Conservation (phyloP, 108 stramenopile genomes). For the Phaeodactylum tricornutum region DNA sequence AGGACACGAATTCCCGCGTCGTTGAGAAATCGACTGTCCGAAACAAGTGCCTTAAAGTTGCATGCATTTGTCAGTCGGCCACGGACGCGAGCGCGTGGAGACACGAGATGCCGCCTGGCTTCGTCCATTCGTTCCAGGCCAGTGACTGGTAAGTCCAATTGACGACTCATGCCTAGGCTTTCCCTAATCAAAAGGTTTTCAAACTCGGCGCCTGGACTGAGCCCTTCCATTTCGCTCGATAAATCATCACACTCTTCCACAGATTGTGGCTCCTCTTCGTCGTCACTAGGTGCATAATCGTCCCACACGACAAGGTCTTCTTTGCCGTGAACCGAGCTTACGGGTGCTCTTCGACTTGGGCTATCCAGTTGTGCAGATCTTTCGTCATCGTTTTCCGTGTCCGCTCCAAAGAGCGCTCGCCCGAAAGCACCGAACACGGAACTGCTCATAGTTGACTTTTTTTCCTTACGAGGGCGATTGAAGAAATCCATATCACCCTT, state of each 20-base stretch:
- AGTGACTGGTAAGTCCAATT: constrained; percentile 53
- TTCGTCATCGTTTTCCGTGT: constrained; percentile 4
- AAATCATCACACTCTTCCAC: constrained; percentile 12
- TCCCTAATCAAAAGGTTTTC: constrained; percentile 62
- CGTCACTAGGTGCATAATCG: constrained; percentile 60
- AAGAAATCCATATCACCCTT: constrained; percentile 30
- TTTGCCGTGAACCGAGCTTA: constrained; percentile 54
- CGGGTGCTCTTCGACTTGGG: too few species aligned
- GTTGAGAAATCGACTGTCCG: constrained; percentile 67
- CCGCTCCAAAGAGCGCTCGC: constrained; percentile 30
- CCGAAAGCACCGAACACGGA: constrained; percentile 23
- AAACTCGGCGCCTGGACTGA: constrained; percentile 51
- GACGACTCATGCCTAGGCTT: constrained; percentile 24
- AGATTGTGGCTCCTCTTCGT: constrained; percentile 39
- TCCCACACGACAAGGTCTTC: constrained; percentile 63
- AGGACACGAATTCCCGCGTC: constrained; percentile 33
- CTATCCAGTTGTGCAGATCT: constrained; percentile 2
- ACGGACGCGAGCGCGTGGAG: constrained; percentile 59
- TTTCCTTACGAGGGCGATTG: constrained; percentile 12
- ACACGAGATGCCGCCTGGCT: constrained; percentile 17
- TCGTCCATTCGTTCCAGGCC: constrained; percentile 72
- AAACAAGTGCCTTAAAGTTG: constrained; percentile 52
- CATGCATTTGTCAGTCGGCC: constrained; percentile 48
- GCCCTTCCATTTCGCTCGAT: constrained; percentile 7
- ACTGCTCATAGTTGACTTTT: constrained; percentile 4